Evolutionary conservation across 1,139 yeast genomes (phyloP).

Genomic region (Pichia sp.): DNA sequence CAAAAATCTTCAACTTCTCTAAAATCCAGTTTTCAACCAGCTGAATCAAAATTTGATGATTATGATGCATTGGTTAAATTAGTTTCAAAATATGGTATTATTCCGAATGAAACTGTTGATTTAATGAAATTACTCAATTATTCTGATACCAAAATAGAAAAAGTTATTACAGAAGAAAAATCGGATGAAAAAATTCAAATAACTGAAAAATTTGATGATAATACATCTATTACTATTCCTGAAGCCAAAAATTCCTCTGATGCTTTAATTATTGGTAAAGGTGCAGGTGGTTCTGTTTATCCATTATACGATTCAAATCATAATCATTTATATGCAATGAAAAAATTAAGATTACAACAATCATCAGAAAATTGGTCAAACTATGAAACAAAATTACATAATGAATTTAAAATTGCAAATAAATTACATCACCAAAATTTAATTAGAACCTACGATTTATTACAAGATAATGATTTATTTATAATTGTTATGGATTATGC

Average conservation of each 20-base stretch:
- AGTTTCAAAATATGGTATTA: conserved; percentile 48
- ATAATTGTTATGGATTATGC: conserved; percentile 72
- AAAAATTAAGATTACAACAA: conserved; percentile 54
- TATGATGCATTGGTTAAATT: conserved; percentile 16
- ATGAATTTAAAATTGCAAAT: conserved; percentile 63
- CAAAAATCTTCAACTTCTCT: neutral
- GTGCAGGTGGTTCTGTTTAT: conserved; percentile 74
- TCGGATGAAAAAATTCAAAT: neutral
- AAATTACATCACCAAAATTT: conserved; percentile 55
- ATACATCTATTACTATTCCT: neutral
- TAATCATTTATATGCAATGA: conserved; percentile 57
- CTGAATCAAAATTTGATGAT: conserved; percentile 14
- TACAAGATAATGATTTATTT: conserved; percentile 46
- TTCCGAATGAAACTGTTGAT: conserved; percentile 34
- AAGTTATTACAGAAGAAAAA: neutral
- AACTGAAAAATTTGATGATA: neutral
- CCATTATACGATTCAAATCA: conserved; percentile 15
- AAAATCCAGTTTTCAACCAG: neutral
- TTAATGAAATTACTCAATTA: conserved; percentile 9
- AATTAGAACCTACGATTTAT: conserved; percentile 57
- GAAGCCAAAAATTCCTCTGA: conserved; percentile 28
- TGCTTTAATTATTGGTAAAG: conserved; percentile 47
- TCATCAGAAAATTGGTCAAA: conserved; percentile 48
- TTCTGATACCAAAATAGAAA: neutral
- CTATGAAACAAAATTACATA: conserved; percentile 56